Evolutionary conservation across 495 filamentous ascomycete species (phyloP).

Genomic region (Tuber brumale): DNA sequence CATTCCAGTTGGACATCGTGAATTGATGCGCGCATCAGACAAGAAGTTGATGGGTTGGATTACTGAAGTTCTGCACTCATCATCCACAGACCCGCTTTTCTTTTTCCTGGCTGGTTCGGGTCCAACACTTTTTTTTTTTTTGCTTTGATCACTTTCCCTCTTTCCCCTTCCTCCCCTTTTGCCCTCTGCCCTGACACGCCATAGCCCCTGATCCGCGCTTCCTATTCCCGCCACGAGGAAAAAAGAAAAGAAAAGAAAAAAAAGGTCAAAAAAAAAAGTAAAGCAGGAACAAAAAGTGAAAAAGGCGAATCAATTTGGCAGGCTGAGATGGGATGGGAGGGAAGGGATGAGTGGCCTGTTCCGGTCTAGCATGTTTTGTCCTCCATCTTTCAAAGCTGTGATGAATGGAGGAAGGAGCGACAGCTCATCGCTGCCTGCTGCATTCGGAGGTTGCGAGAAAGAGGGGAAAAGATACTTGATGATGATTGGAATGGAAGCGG

Average conservation of each 20-base stretch:
- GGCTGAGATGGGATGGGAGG: slow-evolving; percentile 29
- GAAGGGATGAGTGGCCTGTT: slow-evolving; percentile 12
- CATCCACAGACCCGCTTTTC: neutral
- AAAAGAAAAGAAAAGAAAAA: slow-evolving; percentile 30
- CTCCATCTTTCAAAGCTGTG: neutral
- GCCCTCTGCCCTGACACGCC: slow-evolving; percentile 26
- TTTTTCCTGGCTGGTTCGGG: neutral
- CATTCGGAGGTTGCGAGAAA: neutral
- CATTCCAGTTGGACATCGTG: neutral
- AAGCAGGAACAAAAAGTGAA: neutral
- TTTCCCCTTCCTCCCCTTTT: slow-evolving; percentile 20
- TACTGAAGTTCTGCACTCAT: neutral
- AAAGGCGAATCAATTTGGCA: neutral
- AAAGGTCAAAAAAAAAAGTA: neutral
- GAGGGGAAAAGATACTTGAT: neutral
- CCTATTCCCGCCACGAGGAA: slow-evolving; percentile 34
- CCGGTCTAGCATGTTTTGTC: slow-evolving; percentile 3
- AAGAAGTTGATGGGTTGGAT: neutral
- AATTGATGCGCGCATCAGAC: neutral
- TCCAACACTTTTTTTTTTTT: neutral
- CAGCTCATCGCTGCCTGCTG: slow-evolving; percentile 25
- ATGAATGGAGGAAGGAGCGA: slow-evolving; percentile 23
- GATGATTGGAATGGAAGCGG: neutral
- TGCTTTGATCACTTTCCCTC: slow-evolving; percentile 36
- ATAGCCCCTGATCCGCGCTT: slow-evolving; percentile 36